Base-by-base conservation (phyloP, 306 rosid species). In the Begonia fuchsioides region DNA sequence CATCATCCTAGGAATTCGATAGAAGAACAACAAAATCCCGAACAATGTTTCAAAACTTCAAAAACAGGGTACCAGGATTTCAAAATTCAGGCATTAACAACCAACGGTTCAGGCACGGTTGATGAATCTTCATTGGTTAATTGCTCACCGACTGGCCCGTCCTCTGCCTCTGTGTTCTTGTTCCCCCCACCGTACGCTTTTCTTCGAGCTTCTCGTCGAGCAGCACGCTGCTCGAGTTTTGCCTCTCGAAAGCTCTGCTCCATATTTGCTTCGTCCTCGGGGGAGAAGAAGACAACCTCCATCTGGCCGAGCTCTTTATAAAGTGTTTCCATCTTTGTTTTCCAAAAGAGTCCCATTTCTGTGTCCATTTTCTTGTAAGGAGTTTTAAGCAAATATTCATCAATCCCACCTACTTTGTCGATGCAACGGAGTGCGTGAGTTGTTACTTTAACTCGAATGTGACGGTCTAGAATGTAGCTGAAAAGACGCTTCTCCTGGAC, bases 351-450 rank as follows among this genome's bases (percentile, higher is more conserved):
- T 32, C 95, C 97, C 35, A 77, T 56, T 70, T 90, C 93, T 4
- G 94, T 81, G 73, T 90, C 92, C 95, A 90, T 79, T 70, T 81
- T 84, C 15, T 63, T 83, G 80, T 84, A 84, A 53, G 97, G 93
- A 38, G 97, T 90, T 66, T 71, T 84, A 62, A 90, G 78, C 64
- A 90, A 72, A 73, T 90, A 90, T 65, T 90, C 97, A 16, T 90
- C 95, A 46, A 90, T 75, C 56, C 97, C 97, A 60, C 97, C 97
- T 5, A 72, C 90, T 69, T 90, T 90, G 82, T 84, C 97, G 13
- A 90, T 75, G 72, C 95, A 78, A 12, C 95, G 82, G 26, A 90
- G 78, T 52, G 97, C 94, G 5, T 90, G 95, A 14, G 95, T 90
- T 49, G 87, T 79, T 44, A 90, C 92, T 75, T 90, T 84, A 5